Evolutionary conservation across 371 early-diverging fungal genomes (phyloP).

Genomic region (Amoeboaphelidium occidentale): DNA sequence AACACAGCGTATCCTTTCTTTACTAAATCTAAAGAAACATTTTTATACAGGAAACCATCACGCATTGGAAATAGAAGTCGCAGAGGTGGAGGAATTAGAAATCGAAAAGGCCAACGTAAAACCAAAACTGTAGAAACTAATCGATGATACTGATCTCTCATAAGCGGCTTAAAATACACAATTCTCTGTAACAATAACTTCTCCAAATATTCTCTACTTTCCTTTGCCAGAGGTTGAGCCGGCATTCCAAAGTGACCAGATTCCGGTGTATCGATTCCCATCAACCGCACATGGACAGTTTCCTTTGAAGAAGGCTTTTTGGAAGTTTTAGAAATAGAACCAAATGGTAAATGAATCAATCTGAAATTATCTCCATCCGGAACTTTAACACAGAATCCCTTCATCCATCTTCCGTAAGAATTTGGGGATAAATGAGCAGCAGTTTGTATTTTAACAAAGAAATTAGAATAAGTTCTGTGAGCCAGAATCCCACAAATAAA

Average conservation of each 20-base stretch:
- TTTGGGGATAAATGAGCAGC: too few species aligned
- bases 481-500: too few species aligned
- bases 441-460: too few species aligned
- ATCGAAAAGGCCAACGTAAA: neutral
- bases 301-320: too few species aligned
- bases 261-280: constrained; percentile 12
- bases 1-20: constrained; percentile 9
- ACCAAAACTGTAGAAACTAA: constrained; percentile 4
- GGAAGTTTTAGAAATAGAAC: too few species aligned
- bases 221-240: constrained; percentile 6
- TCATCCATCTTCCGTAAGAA: too few species aligned
- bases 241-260: constrained; percentile 4
- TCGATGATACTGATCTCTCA: constrained; percentile 6
- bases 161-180: constrained; percentile 3
- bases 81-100: too few species aligned
- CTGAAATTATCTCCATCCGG: neutral
- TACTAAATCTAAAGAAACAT: constrained; percentile 7
- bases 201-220: constrained; percentile 3
- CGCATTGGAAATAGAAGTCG: too few species aligned
- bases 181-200: neutral
- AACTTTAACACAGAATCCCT: too few species aligned
- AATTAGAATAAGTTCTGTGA: too few species aligned
- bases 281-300: constrained; percentile 3
- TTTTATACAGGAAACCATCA: too few species aligned
- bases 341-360: neutral